These are phyloP conservation scores for Naganishia cerealis DNA, from an alignment of 1,284 basidiomycete genomes.

Conservation along the genomic window DNA sequence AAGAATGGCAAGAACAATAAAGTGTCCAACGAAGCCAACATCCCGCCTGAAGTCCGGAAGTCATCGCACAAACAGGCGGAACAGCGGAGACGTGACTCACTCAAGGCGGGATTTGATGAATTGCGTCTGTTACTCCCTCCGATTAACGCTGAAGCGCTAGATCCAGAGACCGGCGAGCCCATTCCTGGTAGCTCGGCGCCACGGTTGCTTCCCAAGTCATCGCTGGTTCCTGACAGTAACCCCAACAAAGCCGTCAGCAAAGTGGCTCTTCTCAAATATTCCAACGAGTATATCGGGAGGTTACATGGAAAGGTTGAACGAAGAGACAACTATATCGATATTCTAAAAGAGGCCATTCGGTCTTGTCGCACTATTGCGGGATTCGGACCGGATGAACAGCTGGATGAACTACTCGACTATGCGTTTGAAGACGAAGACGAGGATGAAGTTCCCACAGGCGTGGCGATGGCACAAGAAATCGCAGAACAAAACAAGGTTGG, in stretches of 20 bases:
- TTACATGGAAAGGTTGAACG: conserved; percentile 76
- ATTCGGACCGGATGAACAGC: conserved; percentile 44
- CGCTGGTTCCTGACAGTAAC: conserved; percentile 70
- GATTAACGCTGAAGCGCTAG: conserved; percentile 66
- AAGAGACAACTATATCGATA: conserved; percentile 75
- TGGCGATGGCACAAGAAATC: conserved; percentile 20
- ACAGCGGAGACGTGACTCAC: conserved; percentile 90
- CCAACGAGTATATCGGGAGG: conserved; percentile 79
- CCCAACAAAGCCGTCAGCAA: conserved; percentile 95
- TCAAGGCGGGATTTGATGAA: conserved; percentile 95
- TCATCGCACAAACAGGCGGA: conserved; percentile 96
- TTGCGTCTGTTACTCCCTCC: conserved; percentile 82
- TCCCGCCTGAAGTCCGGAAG: conserved; percentile 58
- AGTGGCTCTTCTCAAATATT: conserved; percentile 83
- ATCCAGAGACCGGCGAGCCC: conserved; percentile 65
- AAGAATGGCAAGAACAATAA: conserved; percentile 35
- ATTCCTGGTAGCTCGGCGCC: conserved; percentile 82
- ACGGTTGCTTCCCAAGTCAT: conserved; percentile 73
- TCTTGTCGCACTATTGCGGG: conserved; percentile 58
- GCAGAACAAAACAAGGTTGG: neutral
- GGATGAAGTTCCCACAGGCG: conserved; percentile 35
- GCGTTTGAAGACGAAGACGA: conserved; percentile 45
- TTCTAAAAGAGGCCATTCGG: conserved; percentile 67
- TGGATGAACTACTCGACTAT: conserved; percentile 47
- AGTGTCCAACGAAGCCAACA: conserved; percentile 40